A percentile compares a stretch with the other conserved stretches of the same genome.
These are phyloP conservation scores for Leucoagaricus sp. DNA, from an alignment of 1,284 basidiomycete species.

Conservation along the genomic window DNA sequence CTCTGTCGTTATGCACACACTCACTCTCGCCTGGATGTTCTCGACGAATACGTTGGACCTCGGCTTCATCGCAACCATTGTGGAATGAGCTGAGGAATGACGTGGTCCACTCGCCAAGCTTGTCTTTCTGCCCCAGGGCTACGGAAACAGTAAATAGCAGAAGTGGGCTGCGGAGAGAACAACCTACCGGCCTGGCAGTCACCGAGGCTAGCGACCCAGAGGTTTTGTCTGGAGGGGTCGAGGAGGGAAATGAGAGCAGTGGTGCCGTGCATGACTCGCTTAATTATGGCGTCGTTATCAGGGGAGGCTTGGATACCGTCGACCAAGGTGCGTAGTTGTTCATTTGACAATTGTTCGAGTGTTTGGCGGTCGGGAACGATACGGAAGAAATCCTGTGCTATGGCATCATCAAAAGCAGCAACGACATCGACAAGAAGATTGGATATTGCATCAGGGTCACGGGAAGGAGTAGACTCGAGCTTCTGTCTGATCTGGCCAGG, in stretches of 20 bases:
- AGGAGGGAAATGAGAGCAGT: conserved; percentile 59
- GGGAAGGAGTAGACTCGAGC: conserved; percentile 38
- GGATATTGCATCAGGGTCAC: conserved; percentile 25
- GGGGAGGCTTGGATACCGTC: conserved; percentile 53
- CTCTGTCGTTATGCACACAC: conserved; percentile 51
- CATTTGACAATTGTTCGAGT: conserved; percentile 46
- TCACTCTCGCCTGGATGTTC: conserved; percentile 59
- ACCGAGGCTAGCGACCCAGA: conserved; percentile 71
- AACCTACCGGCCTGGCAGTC: conserved; percentile 60
- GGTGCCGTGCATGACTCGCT: conserved; percentile 60
- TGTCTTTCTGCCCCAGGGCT: conserved; percentile 50
- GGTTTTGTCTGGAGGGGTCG: conserved; percentile 49
- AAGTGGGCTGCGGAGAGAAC: background rate
- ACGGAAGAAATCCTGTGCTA: conserved; percentile 32
- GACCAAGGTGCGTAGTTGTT: conserved; percentile 38
- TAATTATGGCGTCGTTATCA: conserved; percentile 35
- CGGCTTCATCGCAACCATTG: conserved; percentile 51
- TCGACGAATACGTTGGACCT: conserved; percentile 46
- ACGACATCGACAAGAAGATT: conserved; percentile 34
- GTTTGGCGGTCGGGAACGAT: conserved; percentile 35
- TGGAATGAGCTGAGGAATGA: conserved; percentile 52
- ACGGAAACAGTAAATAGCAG: background rate
- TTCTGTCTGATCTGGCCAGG: conserved; percentile 46
- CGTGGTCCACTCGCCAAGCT: conserved; percentile 34
- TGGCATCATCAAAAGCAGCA: conserved; percentile 35